Evolutionary conservation across 192 early-diverging fungal species (phyloP).

Genomic region (Coemansia sp.): DNA sequence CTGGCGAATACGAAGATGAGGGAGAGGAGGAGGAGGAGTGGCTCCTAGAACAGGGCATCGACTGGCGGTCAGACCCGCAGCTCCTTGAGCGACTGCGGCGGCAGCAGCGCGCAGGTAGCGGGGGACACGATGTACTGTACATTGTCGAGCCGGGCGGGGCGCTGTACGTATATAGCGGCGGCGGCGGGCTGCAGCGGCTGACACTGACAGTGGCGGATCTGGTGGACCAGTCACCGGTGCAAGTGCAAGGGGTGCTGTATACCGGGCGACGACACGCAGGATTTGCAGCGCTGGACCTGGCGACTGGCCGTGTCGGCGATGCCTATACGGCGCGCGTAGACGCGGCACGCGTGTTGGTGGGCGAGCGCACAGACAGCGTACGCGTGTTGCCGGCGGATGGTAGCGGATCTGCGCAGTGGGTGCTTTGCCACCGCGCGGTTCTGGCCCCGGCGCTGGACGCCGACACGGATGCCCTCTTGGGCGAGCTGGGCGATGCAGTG

Average conservation of each 20-base stretch:
- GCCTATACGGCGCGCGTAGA: constrained; percentile 49
- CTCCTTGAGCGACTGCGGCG: constrained; percentile 29
- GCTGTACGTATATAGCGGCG: constrained; percentile 36
- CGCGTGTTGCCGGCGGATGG: constrained; percentile 17
- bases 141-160: constrained; percentile 49
- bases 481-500: constrained; percentile 53
- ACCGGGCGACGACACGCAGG: constrained; percentile 61
- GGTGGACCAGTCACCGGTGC: constrained; percentile 55
- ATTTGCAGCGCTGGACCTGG: constrained; percentile 65
- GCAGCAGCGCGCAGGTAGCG: background rate
- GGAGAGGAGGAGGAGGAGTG: constrained; percentile 41
- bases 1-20: background rate
- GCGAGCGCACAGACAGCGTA: constrained; percentile 32
- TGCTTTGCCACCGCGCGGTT: constrained; percentile 37
- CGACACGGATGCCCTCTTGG: constrained; percentile 25
- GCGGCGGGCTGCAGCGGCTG: constrained; percentile 53
- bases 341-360: constrained; percentile 17
- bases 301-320: constrained; percentile 56
- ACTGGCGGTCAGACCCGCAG: constrained; percentile 42
- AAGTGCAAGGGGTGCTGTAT: constrained; percentile 54
- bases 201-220: constrained; percentile 65
- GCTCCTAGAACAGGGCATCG: constrained; percentile 47
- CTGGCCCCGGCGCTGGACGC: constrained; percentile 27
- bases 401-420: constrained; percentile 18
- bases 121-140: constrained; percentile 14